A percentile compares a stretch with the other conserved stretches of the same genome.
Evolutionary conservation across 345 rosid species (phyloP).

Genomic region (Litchi chinensis): DNA sequence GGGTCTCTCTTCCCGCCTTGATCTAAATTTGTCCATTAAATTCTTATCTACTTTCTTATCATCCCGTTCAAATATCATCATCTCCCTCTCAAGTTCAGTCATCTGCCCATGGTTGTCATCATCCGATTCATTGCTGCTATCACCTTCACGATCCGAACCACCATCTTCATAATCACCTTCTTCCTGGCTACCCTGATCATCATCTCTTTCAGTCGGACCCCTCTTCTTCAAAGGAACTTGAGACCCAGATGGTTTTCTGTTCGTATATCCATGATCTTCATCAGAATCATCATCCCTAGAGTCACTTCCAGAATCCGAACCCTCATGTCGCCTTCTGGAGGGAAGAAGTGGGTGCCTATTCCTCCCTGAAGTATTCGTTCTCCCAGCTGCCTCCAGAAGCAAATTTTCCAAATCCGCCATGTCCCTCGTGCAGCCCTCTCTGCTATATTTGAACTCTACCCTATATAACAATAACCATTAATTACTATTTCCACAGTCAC

Average conservation of each 20-base stretch:
- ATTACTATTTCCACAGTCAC: not conserved
- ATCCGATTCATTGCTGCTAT: constrained; percentile 83
- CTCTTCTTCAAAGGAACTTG: constrained; percentile 96
- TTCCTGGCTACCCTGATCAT: constrained; percentile 64
- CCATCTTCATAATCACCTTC: constrained; percentile 65
- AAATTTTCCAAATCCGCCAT: constrained; percentile 93
- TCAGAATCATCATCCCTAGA: constrained; percentile 88
- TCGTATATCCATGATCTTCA: constrained; percentile 63
- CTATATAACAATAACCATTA: constrained; percentile 10
- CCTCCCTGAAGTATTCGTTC: constrained; percentile 63
- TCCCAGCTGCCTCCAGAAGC: constrained; percentile 98
- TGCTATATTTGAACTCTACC: constrained; percentile 1
- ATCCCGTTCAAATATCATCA: constrained; percentile 85
- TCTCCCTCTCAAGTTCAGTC: constrained; percentile 91
- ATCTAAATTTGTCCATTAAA: constrained; percentile 79
- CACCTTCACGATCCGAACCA: constrained; percentile 66
- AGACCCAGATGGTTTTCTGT: constrained; percentile 87
- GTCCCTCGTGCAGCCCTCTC: not conserved
- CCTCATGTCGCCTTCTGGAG: constrained; percentile 70
- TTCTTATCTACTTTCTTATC: constrained; percentile 90
- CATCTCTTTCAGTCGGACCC: constrained; percentile 82
- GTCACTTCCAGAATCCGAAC: constrained; percentile 92
- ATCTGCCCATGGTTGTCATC: constrained; percentile 83
- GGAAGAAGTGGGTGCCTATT: constrained; percentile 56
- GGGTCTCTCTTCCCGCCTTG: constrained; percentile 73